These are phyloP conservation scores for Trapa bicornis DNA, from an alignment of 345 rosid genomes.

Conservation along the genomic window DNA sequence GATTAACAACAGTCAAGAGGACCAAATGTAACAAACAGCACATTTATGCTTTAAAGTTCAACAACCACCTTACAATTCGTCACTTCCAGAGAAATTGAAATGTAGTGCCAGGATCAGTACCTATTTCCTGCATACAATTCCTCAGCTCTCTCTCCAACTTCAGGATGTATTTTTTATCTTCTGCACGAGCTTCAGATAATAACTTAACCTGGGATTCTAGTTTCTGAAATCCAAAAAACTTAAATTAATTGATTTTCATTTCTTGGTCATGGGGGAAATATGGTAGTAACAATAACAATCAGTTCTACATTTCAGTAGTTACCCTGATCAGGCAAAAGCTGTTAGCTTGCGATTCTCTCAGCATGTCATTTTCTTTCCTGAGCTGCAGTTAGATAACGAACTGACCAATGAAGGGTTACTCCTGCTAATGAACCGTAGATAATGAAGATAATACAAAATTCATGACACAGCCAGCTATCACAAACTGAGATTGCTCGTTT, in stretches of 20 bases:
- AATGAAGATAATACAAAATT: not conserved
- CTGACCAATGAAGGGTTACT: not conserved
- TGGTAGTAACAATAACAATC: not conserved
- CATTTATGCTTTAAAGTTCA: not conserved
- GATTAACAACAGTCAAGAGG: too few species aligned
- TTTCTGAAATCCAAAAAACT: slow-evolving; percentile 26
- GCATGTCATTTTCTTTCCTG: slow-evolving; percentile 55
- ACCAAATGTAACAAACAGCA: not conserved
- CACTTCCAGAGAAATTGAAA: not conserved
- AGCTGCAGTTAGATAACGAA: slow-evolving; percentile 31
- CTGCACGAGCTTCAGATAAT: slow-evolving; percentile 39
- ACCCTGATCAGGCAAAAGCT: slow-evolving; percentile 71
- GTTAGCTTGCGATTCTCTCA: slow-evolving; percentile 55
- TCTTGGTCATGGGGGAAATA: not conserved
- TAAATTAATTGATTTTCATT: slow-evolving; percentile 6
- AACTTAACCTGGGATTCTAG: slow-evolving; percentile 49
- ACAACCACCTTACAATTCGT: not conserved
- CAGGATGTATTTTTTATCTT: slow-evolving; percentile 43
- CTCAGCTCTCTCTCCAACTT: slow-evolving; percentile 58
- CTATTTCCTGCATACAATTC: slow-evolving; percentile 78
- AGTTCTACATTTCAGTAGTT: not conserved
- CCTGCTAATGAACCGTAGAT: not conserved
- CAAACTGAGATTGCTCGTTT: not conserved
- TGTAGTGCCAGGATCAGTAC: slow-evolving; percentile 19
- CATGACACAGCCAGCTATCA: not conserved